A percentile compares a stretch with the other conserved stretches of the same genome.
Evolutionary conservation across 148 eudicot species (phyloP).

Genomic region (Persicaria maculosa): DNA sequence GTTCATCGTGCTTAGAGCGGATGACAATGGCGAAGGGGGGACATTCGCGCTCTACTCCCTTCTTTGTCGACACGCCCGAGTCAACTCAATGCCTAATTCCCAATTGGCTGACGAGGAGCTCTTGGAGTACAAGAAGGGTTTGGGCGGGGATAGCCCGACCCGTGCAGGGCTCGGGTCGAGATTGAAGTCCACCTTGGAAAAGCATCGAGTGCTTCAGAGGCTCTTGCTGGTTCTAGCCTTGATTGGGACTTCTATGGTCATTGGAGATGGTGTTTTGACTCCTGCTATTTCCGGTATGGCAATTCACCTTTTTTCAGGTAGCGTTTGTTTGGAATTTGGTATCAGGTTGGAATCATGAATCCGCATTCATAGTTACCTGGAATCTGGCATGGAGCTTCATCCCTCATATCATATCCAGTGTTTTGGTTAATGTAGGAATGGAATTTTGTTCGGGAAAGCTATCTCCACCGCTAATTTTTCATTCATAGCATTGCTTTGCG

Average conservation of each 20-base stretch:
- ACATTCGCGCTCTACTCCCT: constrained; percentile 90
- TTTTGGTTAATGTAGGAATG: background rate
- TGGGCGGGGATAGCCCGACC: constrained; percentile 16
- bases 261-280: constrained; percentile 85
- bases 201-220: constrained; percentile 62
- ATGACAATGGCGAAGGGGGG: constrained; percentile 99
- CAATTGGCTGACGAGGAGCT: constrained; percentile 85
- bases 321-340: background rate
- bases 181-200: constrained; percentile 70
- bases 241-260: constrained; percentile 96
- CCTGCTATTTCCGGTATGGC: constrained; percentile 80
- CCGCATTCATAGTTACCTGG: background rate
- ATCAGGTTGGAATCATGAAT: background rate
- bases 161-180: constrained; percentile 40
- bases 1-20: constrained; percentile 78
- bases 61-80: constrained; percentile 77
- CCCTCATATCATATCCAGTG: background rate
- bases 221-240: constrained; percentile 74
- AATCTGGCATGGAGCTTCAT: background rate
- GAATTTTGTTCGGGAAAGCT: background rate
- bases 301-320: background rate
- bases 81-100: constrained; percentile 68
- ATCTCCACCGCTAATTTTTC: no score
- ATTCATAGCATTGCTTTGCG: no score
- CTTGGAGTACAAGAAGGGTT: constrained; percentile 62